phyloP scores from a whole-genome alignment of 768 basidiomycete species.

The Porpolomopsis calyptriformis region DNA sequence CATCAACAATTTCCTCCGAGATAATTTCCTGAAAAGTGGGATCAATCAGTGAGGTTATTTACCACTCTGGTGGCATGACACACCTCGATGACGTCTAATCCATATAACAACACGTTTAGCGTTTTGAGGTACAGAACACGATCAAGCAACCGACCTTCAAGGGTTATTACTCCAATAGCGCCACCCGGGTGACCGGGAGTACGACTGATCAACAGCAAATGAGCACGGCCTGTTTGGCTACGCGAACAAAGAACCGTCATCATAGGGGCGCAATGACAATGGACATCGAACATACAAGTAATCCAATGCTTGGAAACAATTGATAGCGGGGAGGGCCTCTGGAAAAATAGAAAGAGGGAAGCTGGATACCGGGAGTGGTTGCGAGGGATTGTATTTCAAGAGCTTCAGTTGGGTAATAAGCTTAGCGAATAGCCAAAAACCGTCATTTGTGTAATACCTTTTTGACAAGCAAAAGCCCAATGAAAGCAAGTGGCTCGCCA shows the following conservation, averaged over 20 bases:
- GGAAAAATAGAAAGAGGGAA: constrained; percentile 79
- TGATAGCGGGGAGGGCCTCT: constrained; percentile 80
- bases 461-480: constrained; percentile 77
- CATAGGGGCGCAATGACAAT: background rate
- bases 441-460: constrained; percentile 35
- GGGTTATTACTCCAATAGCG: constrained; percentile 82
- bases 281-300: constrained; percentile 52
- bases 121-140: background rate
- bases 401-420: constrained; percentile 36
- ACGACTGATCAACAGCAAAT: constrained; percentile 74
- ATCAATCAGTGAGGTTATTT: background rate
- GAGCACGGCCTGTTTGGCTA: constrained; percentile 90
- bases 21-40: constrained; percentile 71
- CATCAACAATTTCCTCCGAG: constrained; percentile 91
- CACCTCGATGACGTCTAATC: constrained; percentile 64
- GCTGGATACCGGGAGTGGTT: constrained; percentile 58
- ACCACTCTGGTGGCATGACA: constrained; percentile 8
- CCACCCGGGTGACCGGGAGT: constrained; percentile 79
- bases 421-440: background rate
- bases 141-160: constrained; percentile 48
- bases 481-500: constrained; percentile 55
- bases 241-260: background rate
- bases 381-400: constrained; percentile 80
- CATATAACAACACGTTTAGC: constrained; percentile 3
- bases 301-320: constrained; percentile 90